phyloP scores from a whole-genome alignment of 306 rosid species.

The Argentina anserina region DNA sequence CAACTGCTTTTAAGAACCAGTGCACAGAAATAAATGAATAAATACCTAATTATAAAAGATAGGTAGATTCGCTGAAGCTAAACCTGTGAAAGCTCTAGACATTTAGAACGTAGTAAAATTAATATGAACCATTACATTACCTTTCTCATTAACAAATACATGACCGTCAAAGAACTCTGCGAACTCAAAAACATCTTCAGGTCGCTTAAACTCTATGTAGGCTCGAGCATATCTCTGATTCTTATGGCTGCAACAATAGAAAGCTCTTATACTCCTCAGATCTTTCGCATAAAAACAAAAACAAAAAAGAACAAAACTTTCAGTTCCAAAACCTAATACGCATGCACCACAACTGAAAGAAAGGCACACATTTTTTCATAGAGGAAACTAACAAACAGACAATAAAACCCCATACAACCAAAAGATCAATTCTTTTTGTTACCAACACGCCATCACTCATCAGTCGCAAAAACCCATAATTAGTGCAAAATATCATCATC shows the following conservation, averaged over 20 bases:
- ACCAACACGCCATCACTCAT: background rate
- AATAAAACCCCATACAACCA: background rate
- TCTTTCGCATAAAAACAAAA: background rate
- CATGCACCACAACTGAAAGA: no score
- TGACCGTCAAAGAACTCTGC: conserved; percentile 83
- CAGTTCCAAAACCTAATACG: background rate
- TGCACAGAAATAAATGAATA: background rate
- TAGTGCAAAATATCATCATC: background rate
- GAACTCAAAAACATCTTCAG: conserved; percentile 79
- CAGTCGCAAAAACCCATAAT: background rate
- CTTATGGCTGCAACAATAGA: conserved; percentile 61
- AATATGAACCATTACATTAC: conserved; percentile 28
- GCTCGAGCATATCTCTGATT: conserved; percentile 77
- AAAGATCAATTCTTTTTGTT: background rate
- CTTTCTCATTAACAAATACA: conserved; percentile 89
- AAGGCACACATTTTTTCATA: no score
- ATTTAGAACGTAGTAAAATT: background rate
- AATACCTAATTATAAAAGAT: background rate
- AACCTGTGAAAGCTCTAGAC: background rate
- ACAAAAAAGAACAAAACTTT: background rate
- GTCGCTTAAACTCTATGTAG: conserved; percentile 60
- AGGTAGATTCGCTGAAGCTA: conserved; percentile 2
- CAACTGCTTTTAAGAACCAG: background rate
- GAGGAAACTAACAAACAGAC: no score
- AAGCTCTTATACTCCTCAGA: conserved; percentile 9